Percentiles rank a stretch among this genome's conserved stretches.
Evolutionary conservation across 108 stramenopile genomes (phyloP).

Genomic region (Skeletonema potamos): DNA sequence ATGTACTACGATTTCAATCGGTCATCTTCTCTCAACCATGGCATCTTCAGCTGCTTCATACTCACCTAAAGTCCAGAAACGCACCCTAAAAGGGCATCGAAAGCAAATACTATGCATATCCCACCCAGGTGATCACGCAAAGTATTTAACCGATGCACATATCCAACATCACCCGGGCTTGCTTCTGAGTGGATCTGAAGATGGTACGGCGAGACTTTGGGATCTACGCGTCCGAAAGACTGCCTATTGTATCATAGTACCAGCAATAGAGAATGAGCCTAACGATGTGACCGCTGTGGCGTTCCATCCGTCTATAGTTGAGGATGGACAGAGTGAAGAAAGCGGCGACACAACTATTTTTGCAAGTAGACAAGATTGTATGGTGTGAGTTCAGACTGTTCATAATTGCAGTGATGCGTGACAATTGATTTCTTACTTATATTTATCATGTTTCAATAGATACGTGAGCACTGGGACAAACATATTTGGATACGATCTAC

Average conservation of each 20-base stretch:
- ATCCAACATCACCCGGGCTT: conserved; percentile 26
- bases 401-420: not conserved
- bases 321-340: conserved; percentile 3
- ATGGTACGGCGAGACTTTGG: conserved; percentile 82
- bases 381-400: conserved; percentile 19
- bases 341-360: not conserved
- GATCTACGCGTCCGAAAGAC: conserved; percentile 54
- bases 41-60: not conserved
- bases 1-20: too few relatives aligned
- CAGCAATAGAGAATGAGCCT: conserved; percentile 6
- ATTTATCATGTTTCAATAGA: not conserved
- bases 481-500: conserved; percentile 41
- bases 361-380: conserved; percentile 13
- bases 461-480: conserved; percentile 18
- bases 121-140: conserved; percentile 29
- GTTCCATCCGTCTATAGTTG: conserved; percentile 48
- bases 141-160: not conserved
- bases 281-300: conserved; percentile 62
- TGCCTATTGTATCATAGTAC: conserved; percentile 49
- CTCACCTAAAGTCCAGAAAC: conserved; percentile 30
- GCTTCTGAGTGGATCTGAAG: conserved; percentile 78
- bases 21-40: not conserved
- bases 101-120: conserved; percentile 37
- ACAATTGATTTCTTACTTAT: not conserved
- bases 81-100: conserved; percentile 40